Base-by-base conservation (phyloP, 1,139 yeast genomes). In the Wickerhamomyces sp. region DNA sequence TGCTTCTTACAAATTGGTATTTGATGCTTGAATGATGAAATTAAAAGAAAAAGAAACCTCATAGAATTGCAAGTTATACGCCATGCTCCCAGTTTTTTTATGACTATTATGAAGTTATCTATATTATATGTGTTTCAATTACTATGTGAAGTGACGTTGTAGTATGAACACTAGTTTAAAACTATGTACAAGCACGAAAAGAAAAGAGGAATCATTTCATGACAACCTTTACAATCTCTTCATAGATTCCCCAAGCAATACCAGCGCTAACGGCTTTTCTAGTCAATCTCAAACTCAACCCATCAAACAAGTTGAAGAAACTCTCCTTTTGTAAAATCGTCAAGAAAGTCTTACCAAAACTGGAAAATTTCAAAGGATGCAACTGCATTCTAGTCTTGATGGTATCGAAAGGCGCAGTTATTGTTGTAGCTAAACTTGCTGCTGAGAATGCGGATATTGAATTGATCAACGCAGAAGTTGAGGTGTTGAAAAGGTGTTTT, bases 241-340 rank as follows among this genome's bases (percentile, higher is more conserved):
- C 99, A 62, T 91, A 93, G 31, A 93, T 84, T 53, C 96, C 88
- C 99, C 99, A 93, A 44, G 96, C 90, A 49, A 93, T 90, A 2
- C 96, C 97, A 0, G 98, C 93, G 64, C 95, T 84, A 48, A 88
- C 66, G 0, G 95, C 96, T 64, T 93, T 93, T 56, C 99, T 74
- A 4, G 87, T 75, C 45, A 93, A 73, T 50, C 99, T 71, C 54
- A 93, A 72, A 39, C 91, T 79, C 38, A 93, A 68, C 0, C 99
- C 99, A 61, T 89, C 82, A 62, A 93, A 90, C 45, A 93, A 69
- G 45, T 84, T 78, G 30, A 67, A 55, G 13, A 75, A 51, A 1
- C 89, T 85, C 36, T 89, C 94, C 43, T 80, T 78, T n/a, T 54
- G 58, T 4, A 77, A 56, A 30, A 86, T 69, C 39, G 58, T 42